Evolutionary conservation across 345 rosid genomes (phyloP).

Genomic region (Hirschfeldia incana): DNA sequence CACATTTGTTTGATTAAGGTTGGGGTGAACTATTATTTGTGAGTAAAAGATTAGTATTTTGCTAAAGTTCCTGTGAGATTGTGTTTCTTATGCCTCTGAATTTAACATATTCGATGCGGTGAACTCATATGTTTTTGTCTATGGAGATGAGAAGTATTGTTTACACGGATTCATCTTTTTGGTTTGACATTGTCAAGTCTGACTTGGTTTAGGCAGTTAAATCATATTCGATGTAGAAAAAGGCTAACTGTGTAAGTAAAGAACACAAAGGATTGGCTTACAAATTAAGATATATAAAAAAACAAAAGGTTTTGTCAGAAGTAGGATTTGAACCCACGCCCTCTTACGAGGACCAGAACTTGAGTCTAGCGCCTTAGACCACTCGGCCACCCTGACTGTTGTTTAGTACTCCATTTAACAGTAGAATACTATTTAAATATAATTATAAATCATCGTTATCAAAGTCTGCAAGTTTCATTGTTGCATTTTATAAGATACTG

Average conservation of each 20-base stretch:
- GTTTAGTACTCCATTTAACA: background rate
- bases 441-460: no score
- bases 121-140: background rate
- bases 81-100: no score
- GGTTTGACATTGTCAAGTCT: background rate
- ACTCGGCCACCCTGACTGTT: conserved; percentile 91
- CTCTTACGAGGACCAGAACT: conserved; percentile 64
- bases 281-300: background rate
- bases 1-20: no score
- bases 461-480: background rate
- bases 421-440: no score
- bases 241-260: background rate
- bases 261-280: background rate
- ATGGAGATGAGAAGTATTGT: background rate
- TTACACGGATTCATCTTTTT: background rate
- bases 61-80: no score
- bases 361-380: conserved; percentile 99
- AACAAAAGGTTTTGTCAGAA: conserved; percentile 24
- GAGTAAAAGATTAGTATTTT: no score
- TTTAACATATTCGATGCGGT: no score
- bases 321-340: conserved; percentile 54
- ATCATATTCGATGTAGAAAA: background rate
- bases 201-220: background rate
- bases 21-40: no score
- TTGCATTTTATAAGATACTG: background rate